Evolutionary conservation across 1,139 yeast genomes (phyloP).

Genomic region (Hansenula sp.): DNA sequence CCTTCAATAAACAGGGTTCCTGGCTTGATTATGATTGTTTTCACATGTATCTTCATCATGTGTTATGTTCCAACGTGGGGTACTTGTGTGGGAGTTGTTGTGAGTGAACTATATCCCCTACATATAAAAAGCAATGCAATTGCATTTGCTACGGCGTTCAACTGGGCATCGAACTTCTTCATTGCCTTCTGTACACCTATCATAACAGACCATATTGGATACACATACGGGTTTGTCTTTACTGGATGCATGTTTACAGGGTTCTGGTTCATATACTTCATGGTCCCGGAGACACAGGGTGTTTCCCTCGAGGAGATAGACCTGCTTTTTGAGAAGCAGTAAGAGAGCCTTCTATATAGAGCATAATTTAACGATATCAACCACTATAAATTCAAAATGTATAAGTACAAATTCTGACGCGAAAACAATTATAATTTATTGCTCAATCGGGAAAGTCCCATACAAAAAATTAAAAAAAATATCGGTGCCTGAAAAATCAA

Average conservation of each 20-base stretch:
- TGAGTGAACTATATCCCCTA: constrained; percentile 75
- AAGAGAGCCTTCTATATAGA: too few species aligned
- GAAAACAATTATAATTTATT: too few species aligned
- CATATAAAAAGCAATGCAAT: constrained; percentile 73
- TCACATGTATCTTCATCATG: constrained; percentile 71
- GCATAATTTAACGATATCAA: too few species aligned
- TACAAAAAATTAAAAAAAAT: too few species aligned
- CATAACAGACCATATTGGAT: constrained; percentile 48
- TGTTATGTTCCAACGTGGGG: constrained; percentile 86
- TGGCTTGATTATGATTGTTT: constrained; percentile 68
- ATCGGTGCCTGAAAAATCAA: too few species aligned
- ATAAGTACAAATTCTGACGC: too few species aligned
- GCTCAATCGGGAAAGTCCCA: too few species aligned
- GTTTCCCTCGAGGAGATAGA: constrained; percentile 65
- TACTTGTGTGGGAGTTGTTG: constrained; percentile 71
- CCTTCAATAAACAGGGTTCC: not conserved
- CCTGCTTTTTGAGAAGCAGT: constrained; percentile 17
- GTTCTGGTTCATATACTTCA: constrained; percentile 51
- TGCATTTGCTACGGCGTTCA: constrained; percentile 68
- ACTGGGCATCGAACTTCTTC: constrained; percentile 75
- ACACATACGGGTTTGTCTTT: constrained; percentile 68
- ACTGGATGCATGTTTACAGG: constrained; percentile 59
- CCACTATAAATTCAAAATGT: too few species aligned
- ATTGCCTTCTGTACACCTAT: constrained; percentile 71
- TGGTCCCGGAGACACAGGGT: constrained; percentile 73